Percentiles rank a stretch among this genome's conserved stretches.
Conservation (phyloP, 2,329 filamentous ascomycete genomes). For the Ambrosiella xylebori region DNA sequence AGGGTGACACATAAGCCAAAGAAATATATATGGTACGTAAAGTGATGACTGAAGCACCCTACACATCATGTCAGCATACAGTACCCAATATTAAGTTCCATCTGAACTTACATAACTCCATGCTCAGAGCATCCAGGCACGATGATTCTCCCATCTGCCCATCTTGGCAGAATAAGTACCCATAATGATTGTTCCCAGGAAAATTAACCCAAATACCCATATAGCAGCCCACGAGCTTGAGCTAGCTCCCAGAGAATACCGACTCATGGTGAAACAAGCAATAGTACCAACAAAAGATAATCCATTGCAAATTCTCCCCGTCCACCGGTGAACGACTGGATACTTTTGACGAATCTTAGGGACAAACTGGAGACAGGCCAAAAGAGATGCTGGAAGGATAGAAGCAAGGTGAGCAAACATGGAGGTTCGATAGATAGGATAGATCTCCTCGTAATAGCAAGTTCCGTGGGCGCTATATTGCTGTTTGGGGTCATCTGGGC, state of each 20-base stretch:
- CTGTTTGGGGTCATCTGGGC: background rate
- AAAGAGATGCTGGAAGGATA: constrained; percentile 4
- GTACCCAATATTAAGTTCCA: background rate
- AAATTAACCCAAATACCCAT: constrained; percentile 1
- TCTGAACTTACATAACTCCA: constrained; percentile 6
- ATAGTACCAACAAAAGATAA: background rate
- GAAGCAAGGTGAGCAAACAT: background rate
- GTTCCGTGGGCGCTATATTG: constrained; percentile 5
- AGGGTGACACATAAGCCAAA: background rate
- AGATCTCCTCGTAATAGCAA: constrained; percentile 8
- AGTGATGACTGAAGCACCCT: background rate
- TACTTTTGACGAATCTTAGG: constrained; percentile 4
- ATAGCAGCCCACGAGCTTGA: background rate
- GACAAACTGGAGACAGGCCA: constrained; percentile 7
- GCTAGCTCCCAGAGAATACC: constrained; percentile 1
- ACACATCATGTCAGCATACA: background rate
- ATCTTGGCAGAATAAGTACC: background rate
- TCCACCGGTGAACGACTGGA: background rate
- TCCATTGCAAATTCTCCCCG: background rate
- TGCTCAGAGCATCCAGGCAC: constrained; percentile 6
- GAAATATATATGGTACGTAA: background rate
- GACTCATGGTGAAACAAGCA: background rate
- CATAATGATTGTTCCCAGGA: background rate
- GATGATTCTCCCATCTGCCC: background rate
- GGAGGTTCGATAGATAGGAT: background rate